These are phyloP conservation scores for Pseudisothecium myosuroides DNA, from an alignment of 225 moss, liverwort and hornwort species.

Conservation along the genomic window DNA sequence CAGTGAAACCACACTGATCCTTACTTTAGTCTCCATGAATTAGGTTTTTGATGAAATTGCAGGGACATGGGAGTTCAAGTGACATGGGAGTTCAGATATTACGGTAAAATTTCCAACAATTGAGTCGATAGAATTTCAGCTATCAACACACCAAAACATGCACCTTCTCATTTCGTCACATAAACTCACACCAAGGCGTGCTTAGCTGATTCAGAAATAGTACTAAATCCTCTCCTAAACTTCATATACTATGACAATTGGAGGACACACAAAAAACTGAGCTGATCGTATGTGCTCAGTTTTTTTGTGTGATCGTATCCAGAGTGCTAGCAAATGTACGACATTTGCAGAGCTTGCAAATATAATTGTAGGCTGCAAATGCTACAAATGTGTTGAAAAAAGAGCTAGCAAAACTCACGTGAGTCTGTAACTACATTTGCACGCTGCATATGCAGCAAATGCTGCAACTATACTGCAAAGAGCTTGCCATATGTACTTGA, in stretches of 20 bases:
- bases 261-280: not conserved
- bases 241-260: not conserved
- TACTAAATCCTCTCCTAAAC: not conserved
- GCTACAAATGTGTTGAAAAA: too few species aligned
- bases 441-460: too few species aligned
- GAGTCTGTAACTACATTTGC: too few species aligned
- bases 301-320: too few species aligned
- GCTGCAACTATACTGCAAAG: too few species aligned
- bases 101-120: not conserved
- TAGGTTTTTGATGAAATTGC: not conserved
- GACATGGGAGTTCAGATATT: not conserved
- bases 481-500: too few species aligned
- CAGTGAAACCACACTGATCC: not conserved
- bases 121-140: not conserved
- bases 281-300: too few species aligned
- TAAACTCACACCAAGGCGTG: not conserved
- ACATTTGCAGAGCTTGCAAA: too few species aligned
- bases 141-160: not conserved
- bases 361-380: too few species aligned
- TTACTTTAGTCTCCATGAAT: not conserved
- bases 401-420: too few species aligned
- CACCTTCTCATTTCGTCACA: not conserved
- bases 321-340: too few species aligned
- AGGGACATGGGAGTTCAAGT: not conserved
- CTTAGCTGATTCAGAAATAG: not conserved